Conservation (phyloP, 2,329 filamentous ascomycete genomes). For the Emergomyces orientalis region DNA sequence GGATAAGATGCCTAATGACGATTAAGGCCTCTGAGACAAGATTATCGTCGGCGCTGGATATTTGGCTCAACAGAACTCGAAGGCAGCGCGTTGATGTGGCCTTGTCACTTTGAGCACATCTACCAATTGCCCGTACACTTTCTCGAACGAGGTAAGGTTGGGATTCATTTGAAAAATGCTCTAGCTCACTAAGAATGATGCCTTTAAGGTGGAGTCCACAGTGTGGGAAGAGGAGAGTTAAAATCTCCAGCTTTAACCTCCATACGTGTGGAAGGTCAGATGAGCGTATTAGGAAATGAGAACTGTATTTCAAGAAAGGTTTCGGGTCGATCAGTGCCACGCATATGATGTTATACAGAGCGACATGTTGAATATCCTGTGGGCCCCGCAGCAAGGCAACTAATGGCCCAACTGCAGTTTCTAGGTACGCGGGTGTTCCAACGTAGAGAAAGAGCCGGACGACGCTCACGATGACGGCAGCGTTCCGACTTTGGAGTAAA, state of each 20-base stretch:
- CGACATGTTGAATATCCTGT: slow-evolving; percentile 79
- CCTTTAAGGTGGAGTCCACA: slow-evolving; percentile 66
- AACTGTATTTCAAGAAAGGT: slow-evolving; percentile 78
- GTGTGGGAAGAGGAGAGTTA: slow-evolving; percentile 85
- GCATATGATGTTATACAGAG: slow-evolving; percentile 90
- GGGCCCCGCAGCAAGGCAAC: slow-evolving; percentile 76
- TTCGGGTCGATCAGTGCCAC: slow-evolving; percentile 68
- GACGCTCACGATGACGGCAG: slow-evolving; percentile 82
- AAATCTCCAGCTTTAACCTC: slow-evolving; percentile 82
- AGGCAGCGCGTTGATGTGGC: slow-evolving; percentile 69
- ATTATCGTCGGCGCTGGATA: slow-evolving; percentile 76
- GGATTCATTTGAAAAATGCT: slow-evolving; percentile 73
- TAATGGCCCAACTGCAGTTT: slow-evolving; percentile 68
- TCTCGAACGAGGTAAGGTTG: slow-evolving; percentile 75
- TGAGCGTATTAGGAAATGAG: slow-evolving; percentile 78
- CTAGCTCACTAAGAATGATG: slow-evolving; percentile 81
- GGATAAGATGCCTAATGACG: slow-evolving; percentile 90
- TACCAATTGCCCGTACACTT: slow-evolving; percentile 82
- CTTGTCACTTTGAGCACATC: slow-evolving; percentile 73
- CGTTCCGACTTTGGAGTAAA: slow-evolving; percentile 86
- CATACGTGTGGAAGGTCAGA: slow-evolving; percentile 74
- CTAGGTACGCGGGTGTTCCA: slow-evolving; percentile 67
- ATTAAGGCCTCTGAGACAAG: slow-evolving; percentile 88
- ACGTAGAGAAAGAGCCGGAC: slow-evolving; percentile 76
- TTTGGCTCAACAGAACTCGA: slow-evolving; percentile 71